phyloP scores from a whole-genome alignment of 1,284 basidiomycete genomes.

The Heterobasidion occidentale region DNA sequence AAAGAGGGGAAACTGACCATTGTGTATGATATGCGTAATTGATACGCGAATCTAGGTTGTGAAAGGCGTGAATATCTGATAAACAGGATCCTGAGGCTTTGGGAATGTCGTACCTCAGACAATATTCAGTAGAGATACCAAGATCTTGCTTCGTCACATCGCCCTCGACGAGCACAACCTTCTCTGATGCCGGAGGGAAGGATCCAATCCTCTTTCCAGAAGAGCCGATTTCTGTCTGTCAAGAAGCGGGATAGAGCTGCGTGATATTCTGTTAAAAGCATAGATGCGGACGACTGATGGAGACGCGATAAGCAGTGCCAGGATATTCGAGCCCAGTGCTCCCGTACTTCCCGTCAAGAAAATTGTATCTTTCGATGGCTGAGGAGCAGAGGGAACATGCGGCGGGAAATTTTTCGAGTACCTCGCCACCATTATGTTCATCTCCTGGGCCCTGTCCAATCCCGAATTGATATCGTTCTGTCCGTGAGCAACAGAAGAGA shows the following conservation, averaged over 20 bases:
- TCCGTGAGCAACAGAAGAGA: not conserved
- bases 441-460: slow-evolving; percentile 4
- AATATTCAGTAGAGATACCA: slow-evolving; percentile 14
- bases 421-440: slow-evolving; percentile 14
- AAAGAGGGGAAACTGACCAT: not conserved
- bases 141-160: slow-evolving; percentile 15
- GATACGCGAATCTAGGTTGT: not conserved
- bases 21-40: not conserved
- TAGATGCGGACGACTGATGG: slow-evolving; percentile 15
- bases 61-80: not conserved
- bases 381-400: slow-evolving; percentile 23
- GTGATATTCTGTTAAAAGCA: slow-evolving; percentile 22
- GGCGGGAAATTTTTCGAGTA: slow-evolving; percentile 16
- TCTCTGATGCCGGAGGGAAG: slow-evolving; percentile 13
- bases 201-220: slow-evolving; percentile 17
- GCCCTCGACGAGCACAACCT: slow-evolving; percentile 21
- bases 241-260: slow-evolving; percentile 5
- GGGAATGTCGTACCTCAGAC: slow-evolving; percentile 8
- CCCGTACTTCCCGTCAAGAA: not conserved
- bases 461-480: not conserved
- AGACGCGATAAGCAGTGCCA: not conserved
- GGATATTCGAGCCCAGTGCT: not conserved
- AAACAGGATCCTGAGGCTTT: not conserved
- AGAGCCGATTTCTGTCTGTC: slow-evolving; percentile 20
- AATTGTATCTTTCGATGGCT: not conserved